Evolutionary conservation across 352 stramenopile species (phyloP).

Genomic region (Globisporangium sylvaticum): DNA sequence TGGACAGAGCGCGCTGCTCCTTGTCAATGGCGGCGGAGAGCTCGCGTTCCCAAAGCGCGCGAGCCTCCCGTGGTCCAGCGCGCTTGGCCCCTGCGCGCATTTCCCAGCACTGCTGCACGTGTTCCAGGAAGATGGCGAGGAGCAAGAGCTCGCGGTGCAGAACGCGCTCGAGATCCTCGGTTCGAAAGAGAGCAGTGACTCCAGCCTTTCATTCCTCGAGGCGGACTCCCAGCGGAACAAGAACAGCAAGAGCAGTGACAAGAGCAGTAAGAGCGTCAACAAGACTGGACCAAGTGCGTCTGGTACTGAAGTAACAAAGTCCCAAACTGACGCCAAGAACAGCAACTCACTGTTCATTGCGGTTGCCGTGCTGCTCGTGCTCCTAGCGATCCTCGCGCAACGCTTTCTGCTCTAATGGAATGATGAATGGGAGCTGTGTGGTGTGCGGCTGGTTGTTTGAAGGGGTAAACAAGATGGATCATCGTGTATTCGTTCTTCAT

Average conservation of each 20-base stretch:
- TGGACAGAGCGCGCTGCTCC: constrained; percentile 16
- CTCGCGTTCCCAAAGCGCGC: constrained; percentile 44
- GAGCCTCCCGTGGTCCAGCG: constrained; percentile 36
- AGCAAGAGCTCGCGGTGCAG: constrained; percentile 28
- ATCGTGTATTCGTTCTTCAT: constrained; percentile 17
- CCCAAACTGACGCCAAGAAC: not conserved
- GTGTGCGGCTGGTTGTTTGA: not conserved
- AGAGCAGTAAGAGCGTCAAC: not conserved
- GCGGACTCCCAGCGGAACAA: constrained; percentile 8
- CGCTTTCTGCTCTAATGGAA: constrained; percentile 10
- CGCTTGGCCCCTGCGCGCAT: constrained; percentile 9
- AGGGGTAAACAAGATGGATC: not conserved
- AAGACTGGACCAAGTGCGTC: constrained; percentile 7
- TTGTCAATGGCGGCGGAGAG: constrained; percentile 30
- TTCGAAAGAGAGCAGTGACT: constrained; percentile 1
- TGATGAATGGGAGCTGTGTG: not conserved
- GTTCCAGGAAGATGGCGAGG: constrained; percentile 42
- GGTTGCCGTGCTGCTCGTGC: constrained; percentile 33
- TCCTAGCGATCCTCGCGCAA: constrained; percentile 19
- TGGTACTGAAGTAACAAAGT: constrained; percentile 9
- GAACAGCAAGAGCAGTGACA: constrained; percentile 8
- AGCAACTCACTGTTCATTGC: constrained; percentile 25
- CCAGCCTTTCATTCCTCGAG: constrained; percentile 12
- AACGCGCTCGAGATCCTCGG: constrained; percentile 64
- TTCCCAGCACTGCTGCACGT: constrained; percentile 40